Conservation (phyloP, 768 basidiomycete genomes). For the Ramaria sp. region DNA sequence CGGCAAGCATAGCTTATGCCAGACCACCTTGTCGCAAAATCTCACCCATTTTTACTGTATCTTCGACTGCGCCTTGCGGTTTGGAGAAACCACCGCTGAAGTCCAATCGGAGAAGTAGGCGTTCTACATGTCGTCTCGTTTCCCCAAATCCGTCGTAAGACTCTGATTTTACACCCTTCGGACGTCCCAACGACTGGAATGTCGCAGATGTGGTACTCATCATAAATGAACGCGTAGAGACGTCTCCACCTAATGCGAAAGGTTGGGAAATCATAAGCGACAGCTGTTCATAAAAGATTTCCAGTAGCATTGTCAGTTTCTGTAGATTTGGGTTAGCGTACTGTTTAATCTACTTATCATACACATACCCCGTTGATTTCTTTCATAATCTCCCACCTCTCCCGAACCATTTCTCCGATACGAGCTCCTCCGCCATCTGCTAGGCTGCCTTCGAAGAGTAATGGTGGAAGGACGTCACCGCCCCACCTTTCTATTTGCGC, state of each 20-base stretch:
- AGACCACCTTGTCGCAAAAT: conserved; percentile 13
- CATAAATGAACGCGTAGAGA: conserved; percentile 52
- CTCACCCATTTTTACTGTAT: neutral
- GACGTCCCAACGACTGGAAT: conserved; percentile 42
- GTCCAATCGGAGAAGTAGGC: conserved; percentile 71
- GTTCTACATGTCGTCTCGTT: conserved; percentile 71
- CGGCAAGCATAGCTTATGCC: neutral
- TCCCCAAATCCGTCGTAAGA: conserved; percentile 45
- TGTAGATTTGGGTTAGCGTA: conserved; percentile 20
- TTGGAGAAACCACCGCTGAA: conserved; percentile 70
- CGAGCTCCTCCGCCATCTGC: conserved; percentile 38
- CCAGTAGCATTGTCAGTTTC: conserved; percentile 56
- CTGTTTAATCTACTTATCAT: neutral
- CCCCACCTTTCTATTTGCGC: conserved; percentile 88
- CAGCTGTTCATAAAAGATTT: conserved; percentile 73
- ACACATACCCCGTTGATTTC: conserved; percentile 66
- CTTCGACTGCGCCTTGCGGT: neutral
- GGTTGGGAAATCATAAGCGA: conserved; percentile 66
- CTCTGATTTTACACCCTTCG: conserved; percentile 34
- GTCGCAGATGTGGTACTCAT: conserved; percentile 39
- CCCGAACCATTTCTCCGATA: conserved; percentile 64
- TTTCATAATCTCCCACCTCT: conserved; percentile 54
- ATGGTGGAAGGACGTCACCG: conserved; percentile 76
- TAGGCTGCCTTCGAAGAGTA: conserved; percentile 73
- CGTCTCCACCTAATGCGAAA: conserved; percentile 48